These are phyloP conservation scores for Aureobasidium subglaciale DNA, from an alignment of 2,329 filamentous ascomycete species.

Conservation along the genomic window DNA sequence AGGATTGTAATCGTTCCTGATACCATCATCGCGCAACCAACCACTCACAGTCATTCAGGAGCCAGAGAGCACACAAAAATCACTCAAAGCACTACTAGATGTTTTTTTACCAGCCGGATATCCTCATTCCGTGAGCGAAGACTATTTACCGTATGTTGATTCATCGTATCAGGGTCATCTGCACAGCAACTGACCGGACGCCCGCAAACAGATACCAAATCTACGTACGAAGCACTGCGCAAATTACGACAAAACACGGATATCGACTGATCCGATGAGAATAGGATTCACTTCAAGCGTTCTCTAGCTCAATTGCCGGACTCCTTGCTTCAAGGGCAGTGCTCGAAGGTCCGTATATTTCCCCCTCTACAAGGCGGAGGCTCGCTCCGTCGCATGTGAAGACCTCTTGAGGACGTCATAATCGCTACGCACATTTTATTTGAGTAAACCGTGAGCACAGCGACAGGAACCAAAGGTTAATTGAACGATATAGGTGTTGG, in stretches of 20 bases:
- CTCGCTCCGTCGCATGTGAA: not conserved
- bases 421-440: not conserved
- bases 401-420: not conserved
- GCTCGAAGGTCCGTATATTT: slow-evolving; percentile 52
- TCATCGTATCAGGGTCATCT: not conserved
- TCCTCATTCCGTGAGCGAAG: slow-evolving; percentile 74
- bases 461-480: not conserved
- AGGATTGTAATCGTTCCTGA: slow-evolving; percentile 16
- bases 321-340: slow-evolving; percentile 77
- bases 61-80: slow-evolving; percentile 20
- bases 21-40: slow-evolving; percentile 12
- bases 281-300: slow-evolving; percentile 73
- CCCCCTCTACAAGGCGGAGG: not conserved
- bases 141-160: slow-evolving; percentile 65
- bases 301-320: slow-evolving; percentile 73
- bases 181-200: not conserved
- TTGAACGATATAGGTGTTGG: slow-evolving; percentile 53
- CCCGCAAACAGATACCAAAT: slow-evolving; percentile 53
- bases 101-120: slow-evolving; percentile 84
- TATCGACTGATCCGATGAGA: not conserved
- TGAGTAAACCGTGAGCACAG: too few species aligned
- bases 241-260: not conserved
- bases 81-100: slow-evolving; percentile 47
- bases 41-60: slow-evolving; percentile 4
- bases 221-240: slow-evolving; percentile 44